Conservation (phyloP, 2,329 filamentous ascomycete species). For the Diaporthe longicolla region DNA sequence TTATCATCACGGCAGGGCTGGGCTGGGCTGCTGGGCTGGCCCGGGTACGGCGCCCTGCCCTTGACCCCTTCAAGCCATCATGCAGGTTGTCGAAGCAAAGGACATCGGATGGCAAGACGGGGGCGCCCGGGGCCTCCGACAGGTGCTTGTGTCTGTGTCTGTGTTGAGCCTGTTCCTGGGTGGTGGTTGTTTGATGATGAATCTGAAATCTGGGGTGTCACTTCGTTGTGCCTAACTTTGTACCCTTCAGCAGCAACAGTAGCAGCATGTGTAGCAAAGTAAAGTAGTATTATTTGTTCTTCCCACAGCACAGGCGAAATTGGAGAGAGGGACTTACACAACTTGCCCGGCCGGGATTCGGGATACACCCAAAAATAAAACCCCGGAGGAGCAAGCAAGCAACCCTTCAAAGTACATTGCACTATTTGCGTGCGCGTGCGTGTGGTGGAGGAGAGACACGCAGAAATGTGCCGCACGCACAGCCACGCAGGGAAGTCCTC, state of each 20-base stretch:
- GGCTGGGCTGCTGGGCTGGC: not conserved
- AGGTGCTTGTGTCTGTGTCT: not conserved
- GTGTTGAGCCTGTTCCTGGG: not conserved
- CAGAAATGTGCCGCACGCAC: conserved; percentile 2
- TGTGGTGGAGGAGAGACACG: not conserved
- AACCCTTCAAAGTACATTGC: not conserved
- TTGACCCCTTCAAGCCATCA: not conserved
- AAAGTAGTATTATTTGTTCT: not conserved
- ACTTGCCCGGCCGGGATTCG: conserved; percentile 5
- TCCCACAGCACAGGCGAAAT: conserved; percentile 6
- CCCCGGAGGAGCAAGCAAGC: not conserved
- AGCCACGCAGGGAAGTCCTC: conserved; percentile 10
- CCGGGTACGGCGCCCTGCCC: not conserved
- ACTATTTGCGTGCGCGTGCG: not conserved
- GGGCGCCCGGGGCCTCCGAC: not conserved
- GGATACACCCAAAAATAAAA: conserved; percentile 26
- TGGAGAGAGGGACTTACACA: not conserved
- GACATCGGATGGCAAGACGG: conserved; percentile 23
- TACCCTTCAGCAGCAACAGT: not conserved
- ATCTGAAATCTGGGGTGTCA: not conserved
- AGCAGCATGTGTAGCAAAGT: not conserved
- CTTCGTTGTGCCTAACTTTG: not conserved
- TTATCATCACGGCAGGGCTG: not conserved
- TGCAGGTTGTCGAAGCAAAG: conserved; percentile 1
- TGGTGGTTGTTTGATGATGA: not conserved